Evolutionary conservation across 2,329 filamentous ascomycete genomes (phyloP).

Genomic region (Hymenoscyphus repandus): DNA sequence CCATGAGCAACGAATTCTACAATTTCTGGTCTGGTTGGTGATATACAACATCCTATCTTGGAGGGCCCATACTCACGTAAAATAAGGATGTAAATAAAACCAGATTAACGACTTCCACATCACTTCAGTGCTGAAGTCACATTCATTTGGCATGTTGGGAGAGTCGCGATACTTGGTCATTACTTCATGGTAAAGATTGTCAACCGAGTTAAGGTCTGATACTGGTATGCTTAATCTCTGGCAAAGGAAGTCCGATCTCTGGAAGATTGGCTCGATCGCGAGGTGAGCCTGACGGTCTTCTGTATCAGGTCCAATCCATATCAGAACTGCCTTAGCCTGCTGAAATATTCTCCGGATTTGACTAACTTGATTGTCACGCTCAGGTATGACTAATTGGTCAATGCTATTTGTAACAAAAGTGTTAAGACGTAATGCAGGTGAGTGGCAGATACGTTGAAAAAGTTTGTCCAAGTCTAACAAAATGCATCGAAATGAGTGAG

Average conservation of each 20-base stretch:
- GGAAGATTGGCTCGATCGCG: conserved; percentile 7
- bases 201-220: conserved; percentile 7
- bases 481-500: neutral
- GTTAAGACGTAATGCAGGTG: conserved; percentile 1
- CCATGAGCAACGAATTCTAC: conserved; percentile 16
- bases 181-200: conserved; percentile 15
- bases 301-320: conserved; percentile 23
- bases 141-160: conserved; percentile 21
- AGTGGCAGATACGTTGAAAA: neutral
- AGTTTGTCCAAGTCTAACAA: too few relatives aligned
- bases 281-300: conserved; percentile 5
- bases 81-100: conserved; percentile 24
- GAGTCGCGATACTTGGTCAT: conserved; percentile 13
- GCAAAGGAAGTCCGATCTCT: conserved; percentile 11
- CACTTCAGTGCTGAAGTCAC: conserved; percentile 20
- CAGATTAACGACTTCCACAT: conserved; percentile 22
- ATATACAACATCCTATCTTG: conserved; percentile 24
- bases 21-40: conserved; percentile 12
- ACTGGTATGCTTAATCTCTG: conserved; percentile 10
- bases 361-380: conserved; percentile 24
- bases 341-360: conserved; percentile 29
- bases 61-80: conserved; percentile 23
- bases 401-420: conserved; percentile 12
- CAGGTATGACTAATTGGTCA: conserved; percentile 24
- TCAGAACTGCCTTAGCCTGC: conserved; percentile 23